phyloP scores from a whole-genome alignment of 129 eudicot species.

The Helianthus tuberosus region DNA sequence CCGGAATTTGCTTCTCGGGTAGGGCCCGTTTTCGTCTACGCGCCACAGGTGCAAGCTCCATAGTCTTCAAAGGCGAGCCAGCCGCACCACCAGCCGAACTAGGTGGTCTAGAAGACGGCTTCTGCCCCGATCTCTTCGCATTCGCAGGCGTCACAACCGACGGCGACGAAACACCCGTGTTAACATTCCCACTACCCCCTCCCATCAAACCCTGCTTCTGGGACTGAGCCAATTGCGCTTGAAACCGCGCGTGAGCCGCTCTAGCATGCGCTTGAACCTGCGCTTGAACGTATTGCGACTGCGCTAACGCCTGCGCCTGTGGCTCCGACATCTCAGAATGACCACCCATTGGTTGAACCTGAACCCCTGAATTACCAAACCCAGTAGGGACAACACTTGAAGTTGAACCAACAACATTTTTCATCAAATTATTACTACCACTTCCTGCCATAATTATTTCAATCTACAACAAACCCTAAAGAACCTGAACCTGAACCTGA shows the following conservation, averaged over 20 bases:
- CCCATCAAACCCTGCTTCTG: slow-evolving; percentile 27
- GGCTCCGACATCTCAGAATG: slow-evolving; percentile 48
- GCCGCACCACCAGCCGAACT: slow-evolving; percentile 63
- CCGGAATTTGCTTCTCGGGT: slow-evolving; percentile 70
- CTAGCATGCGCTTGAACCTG: slow-evolving; percentile 39
- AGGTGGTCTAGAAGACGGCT: slow-evolving; percentile 58
- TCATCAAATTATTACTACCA: slow-evolving; percentile 41
- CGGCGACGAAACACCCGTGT: slow-evolving; percentile 52
- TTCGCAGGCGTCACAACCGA: slow-evolving; percentile 50
- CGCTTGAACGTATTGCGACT: slow-evolving; percentile 50
- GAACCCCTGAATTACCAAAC: slow-evolving; percentile 29
- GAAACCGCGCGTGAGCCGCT: slow-evolving; percentile 20
- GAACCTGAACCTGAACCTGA: too few species aligned
- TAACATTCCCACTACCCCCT: slow-evolving; percentile 16
- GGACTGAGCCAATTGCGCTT: slow-evolving; percentile 28
- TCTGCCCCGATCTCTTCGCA: slow-evolving; percentile 53
- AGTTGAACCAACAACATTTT: slow-evolving; percentile 36
- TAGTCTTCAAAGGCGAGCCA: slow-evolving; percentile 76
- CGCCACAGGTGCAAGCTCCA: slow-evolving; percentile 89
- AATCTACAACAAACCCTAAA: slow-evolving; percentile 11
- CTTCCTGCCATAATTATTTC: slow-evolving; percentile 35
- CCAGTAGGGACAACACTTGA: slow-evolving; percentile 17
- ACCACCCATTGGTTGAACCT: slow-evolving; percentile 21
- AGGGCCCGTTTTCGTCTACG: slow-evolving; percentile 63
- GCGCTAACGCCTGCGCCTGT: slow-evolving; percentile 54